Base-by-base conservation (phyloP, 140 eudicot species). In the Cichorium intybus region DNA sequence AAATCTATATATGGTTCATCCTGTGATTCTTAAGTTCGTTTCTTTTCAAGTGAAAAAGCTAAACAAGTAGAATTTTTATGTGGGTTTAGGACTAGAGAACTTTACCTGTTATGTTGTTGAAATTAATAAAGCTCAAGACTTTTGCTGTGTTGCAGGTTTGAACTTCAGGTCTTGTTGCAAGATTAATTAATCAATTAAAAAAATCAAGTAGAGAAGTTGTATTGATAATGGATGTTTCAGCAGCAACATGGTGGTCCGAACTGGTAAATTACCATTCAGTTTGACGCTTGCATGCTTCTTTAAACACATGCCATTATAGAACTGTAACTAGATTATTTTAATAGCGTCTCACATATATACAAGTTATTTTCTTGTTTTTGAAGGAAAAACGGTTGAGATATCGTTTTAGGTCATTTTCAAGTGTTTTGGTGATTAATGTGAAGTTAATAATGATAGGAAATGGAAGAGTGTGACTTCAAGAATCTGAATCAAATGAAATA, bases 141-240 rank as follows among this genome's bases (percentile, higher is more conserved):
- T 16, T 17, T 8, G 63, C 0, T 54, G 2, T 31, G 63, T 29
- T 57, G 3, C 12, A 57, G 24, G 10, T 24, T 15, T 29, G n/a
- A 0, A 3, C 10, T 7, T 37, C 7, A 10, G 16, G 10, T 16
- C 12, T 24, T 53, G 20, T 12, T 21, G 2, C 16, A 56, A 31
- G 15, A 24, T 24, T 18, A 51, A 24, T 24, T 18, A 51, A 21
- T 51, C 29, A 10, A 51, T 51, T 31, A 7, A 23, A 22, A 2
- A 23, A 51, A 51, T 51, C 57, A 3, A 47, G 5, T 2, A n/a
- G 20, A 15, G 17, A 45, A 45, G 50, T 20, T 47, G 3, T 3
- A 16, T 18, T 11, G 46, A 39, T 57, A 59, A 59, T 59, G 64
- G 64, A 33, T 20, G 29, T 59, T 34, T 31, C 64, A 10, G 33